Conservation (phyloP, 495 filamentous ascomycete genomes). For the Paragyromitra xinjiangensis region DNA sequence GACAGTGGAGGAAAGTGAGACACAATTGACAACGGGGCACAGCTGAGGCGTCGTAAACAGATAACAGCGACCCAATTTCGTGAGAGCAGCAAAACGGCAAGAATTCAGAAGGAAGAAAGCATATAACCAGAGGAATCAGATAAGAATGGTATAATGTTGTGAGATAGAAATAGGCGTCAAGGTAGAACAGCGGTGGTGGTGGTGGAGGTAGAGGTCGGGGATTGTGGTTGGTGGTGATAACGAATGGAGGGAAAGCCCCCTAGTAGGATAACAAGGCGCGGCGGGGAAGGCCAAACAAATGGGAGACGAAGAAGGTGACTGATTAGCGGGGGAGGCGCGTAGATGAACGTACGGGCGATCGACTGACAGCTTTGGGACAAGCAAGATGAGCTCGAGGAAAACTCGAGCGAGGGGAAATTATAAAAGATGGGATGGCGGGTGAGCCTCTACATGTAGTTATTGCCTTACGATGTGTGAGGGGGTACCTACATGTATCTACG, state of each 20-base stretch:
- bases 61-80: constrained; percentile 44
- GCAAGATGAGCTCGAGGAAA: constrained; percentile 10
- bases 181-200: background rate
- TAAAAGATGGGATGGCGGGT: constrained; percentile 15
- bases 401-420: background rate
- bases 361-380: background rate
- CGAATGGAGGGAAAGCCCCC: background rate
- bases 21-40: constrained; percentile 43
- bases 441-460: constrained; percentile 29
- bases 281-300: constrained; percentile 17
- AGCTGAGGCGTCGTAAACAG: constrained; percentile 51
- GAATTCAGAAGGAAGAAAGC: constrained; percentile 12
- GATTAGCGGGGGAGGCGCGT: background rate
- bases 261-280: background rate
- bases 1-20: constrained; percentile 52
- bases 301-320: background rate
- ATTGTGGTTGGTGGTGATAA: background rate
- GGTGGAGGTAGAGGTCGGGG: background rate
- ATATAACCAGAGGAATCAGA: constrained; percentile 1
- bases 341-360: constrained; percentile 19
- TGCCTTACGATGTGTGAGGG: constrained; percentile 11
- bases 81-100: constrained; percentile 22
- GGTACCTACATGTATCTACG: constrained; percentile 8
- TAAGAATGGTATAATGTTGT: constrained; percentile 22
- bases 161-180: constrained; percentile 1